These are phyloP conservation scores for Trichomonas gallinae DNA, from an alignment of 208 protist genomes.

Conservation along the genomic window DNA sequence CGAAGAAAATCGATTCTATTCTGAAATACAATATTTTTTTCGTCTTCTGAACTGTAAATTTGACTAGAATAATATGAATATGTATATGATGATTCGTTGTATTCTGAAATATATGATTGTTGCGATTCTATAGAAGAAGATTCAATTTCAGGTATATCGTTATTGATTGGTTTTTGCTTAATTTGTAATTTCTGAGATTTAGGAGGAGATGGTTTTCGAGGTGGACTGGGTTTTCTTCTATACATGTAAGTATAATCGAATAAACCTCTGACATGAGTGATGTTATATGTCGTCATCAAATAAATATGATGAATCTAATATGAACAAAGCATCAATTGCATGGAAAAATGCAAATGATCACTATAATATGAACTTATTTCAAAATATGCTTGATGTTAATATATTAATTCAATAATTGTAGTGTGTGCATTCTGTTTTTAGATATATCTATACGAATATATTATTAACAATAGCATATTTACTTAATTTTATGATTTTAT, in stretches of 20 bases:
- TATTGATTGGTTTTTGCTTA: not conserved
- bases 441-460: too few relatives aligned
- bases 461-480: too few relatives aligned
- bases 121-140: not conserved
- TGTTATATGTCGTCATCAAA: not conserved
- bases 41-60: not conserved
- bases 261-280: not conserved
- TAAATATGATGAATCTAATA: not conserved
- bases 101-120: not conserved
- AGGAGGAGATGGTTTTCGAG: not conserved
- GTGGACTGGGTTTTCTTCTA: not conserved
- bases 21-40: not conserved
- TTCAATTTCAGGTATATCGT: not conserved
- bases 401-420: too few relatives aligned
- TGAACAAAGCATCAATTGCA: too few relatives aligned
- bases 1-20: not conserved
- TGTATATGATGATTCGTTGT: not conserved
- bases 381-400: too few relatives aligned
- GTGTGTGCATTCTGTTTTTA: too few relatives aligned
- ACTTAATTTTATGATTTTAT: too few relatives aligned
- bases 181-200: not conserved
- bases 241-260: not conserved
- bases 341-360: too few relatives aligned
- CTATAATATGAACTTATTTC: too few relatives aligned
- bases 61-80: not conserved